Base-by-base conservation (phyloP, 495 filamentous ascomycete species). In the Neurospora africana region DNA sequence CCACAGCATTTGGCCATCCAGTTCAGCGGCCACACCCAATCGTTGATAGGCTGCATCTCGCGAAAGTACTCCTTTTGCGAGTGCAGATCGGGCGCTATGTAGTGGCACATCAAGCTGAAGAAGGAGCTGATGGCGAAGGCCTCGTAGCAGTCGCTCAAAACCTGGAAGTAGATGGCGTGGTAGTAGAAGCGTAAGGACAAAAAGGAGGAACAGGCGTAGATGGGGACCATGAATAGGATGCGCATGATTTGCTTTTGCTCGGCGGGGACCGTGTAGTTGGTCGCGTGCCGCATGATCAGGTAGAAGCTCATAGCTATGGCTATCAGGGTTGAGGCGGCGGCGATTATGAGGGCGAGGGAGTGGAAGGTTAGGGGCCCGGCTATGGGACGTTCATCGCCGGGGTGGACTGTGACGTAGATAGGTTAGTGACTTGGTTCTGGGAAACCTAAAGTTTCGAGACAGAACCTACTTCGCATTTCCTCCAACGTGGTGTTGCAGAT, bases 231-330 rank as follows among this genome's bases (percentile, higher is more conserved):
- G 76, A 93, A 90, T 5, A 97, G 86, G 72, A 97, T 95, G 58
- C 94, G 92, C 72, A 97, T 94, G 73, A 97, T 95, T 88, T 97
- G 93, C 80, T 88, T 90, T 77, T 97, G 93, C 81, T 97, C 91
- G 73, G 85, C 83, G 19, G 93, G 92, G 77, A 91, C 91, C 69
- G 91, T 90, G 82, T 96, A 97, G 81, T 96, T 92, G 9, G 85
- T 86, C 27, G 91, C 91, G 87, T 97, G 93, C 76, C 84, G 84
- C 82, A 88, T 87, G 75, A 96, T 92, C 69, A 97, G 80, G 77
- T 83, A 89, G 65, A 89, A 79, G 41, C 89, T 87, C 21, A 89
- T 78, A 69, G 86, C 41, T 36, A 86, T 81, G 35, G 89, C 82
- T 43, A 91, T 75, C n/a, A 87, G 71, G 4, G 87, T 84, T 68